Conservation (phyloP, 2,329 filamentous ascomycete species). For the Madurella fahalii region DNA sequence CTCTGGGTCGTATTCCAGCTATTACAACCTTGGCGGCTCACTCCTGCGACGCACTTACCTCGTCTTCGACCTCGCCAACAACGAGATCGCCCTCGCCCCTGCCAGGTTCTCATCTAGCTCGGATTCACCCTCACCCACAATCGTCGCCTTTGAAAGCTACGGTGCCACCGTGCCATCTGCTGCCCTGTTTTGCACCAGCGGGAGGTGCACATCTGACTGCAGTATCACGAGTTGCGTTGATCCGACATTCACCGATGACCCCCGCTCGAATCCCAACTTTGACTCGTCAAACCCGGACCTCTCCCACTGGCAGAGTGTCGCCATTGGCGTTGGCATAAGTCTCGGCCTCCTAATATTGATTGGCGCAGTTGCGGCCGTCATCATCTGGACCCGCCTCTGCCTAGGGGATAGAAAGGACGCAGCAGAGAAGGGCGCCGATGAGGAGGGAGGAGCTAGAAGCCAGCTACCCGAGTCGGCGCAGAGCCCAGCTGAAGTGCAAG, state of each 20-base stretch:
- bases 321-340: conserved; percentile 19
- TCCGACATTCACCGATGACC: neutral
- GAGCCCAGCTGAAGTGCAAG: neutral
- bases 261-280: conserved; percentile 5
- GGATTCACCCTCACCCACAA: conserved; percentile 13
- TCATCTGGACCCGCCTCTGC: conserved; percentile 15
- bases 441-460: neutral
- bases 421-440: conserved; percentile 1
- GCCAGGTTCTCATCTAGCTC: conserved; percentile 24
- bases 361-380: conserved; percentile 1
- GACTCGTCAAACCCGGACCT: neutral
- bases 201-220: neutral
- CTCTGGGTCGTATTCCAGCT: neutral
- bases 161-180: conserved; percentile 28
- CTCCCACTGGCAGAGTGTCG: conserved; percentile 15
- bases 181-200: conserved; percentile 19
- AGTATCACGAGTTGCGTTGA: neutral
- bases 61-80: conserved; percentile 33
- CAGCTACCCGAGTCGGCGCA: neutral
- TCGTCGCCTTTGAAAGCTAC: conserved; percentile 28
- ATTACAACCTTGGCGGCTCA: conserved; percentile 25
- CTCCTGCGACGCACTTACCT: conserved; percentile 32
- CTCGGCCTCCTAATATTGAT: conserved; percentile 16
- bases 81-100: conserved; percentile 32
- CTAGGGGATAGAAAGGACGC: neutral